These are phyloP conservation scores for Mortierella sp. DNA, from an alignment of 371 early-diverging fungal species.

Conservation along the genomic window DNA sequence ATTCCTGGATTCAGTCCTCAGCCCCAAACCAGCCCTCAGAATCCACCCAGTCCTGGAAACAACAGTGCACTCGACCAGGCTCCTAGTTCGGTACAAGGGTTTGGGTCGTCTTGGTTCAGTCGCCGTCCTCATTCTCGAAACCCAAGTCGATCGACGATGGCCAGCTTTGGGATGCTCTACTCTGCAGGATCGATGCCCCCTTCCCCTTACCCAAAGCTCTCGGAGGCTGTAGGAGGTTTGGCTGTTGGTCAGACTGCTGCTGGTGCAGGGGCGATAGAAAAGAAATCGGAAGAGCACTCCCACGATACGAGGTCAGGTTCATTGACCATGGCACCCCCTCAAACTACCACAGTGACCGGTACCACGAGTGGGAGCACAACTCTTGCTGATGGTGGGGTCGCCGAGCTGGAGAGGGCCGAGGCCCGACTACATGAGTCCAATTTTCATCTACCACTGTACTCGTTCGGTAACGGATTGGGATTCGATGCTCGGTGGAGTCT, in stretches of 20 bases:
- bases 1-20: slow-evolving; percentile 40
- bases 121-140: slow-evolving; percentile 30
- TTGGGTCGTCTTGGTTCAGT: slow-evolving; percentile 33
- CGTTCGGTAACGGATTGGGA: not conserved
- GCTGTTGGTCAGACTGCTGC: not conserved
- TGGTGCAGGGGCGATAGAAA: not conserved
- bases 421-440: slow-evolving; percentile 20
- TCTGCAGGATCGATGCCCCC: slow-evolving; percentile 17
- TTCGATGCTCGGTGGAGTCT: slow-evolving; percentile 36
- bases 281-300: not conserved
- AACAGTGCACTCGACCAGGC: slow-evolving; percentile 5
- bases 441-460: slow-evolving; percentile 21
- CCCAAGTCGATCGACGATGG: slow-evolving; percentile 34
- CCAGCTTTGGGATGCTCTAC: not conserved
- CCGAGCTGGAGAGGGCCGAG: slow-evolving; percentile 11
- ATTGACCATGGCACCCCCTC: not conserved
- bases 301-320: not conserved
- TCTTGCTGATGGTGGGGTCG: not conserved
- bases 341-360: not conserved
- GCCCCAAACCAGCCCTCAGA: slow-evolving; percentile 11
- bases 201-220: slow-evolving; percentile 16
- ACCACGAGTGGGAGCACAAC: not conserved
- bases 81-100: slow-evolving; percentile 5
- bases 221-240: slow-evolving; percentile 8
- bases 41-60: slow-evolving; percentile 21